phyloP scores from a whole-genome alignment of 2,329 filamentous ascomycete genomes.

The Trichoderma harzianum region DNA sequence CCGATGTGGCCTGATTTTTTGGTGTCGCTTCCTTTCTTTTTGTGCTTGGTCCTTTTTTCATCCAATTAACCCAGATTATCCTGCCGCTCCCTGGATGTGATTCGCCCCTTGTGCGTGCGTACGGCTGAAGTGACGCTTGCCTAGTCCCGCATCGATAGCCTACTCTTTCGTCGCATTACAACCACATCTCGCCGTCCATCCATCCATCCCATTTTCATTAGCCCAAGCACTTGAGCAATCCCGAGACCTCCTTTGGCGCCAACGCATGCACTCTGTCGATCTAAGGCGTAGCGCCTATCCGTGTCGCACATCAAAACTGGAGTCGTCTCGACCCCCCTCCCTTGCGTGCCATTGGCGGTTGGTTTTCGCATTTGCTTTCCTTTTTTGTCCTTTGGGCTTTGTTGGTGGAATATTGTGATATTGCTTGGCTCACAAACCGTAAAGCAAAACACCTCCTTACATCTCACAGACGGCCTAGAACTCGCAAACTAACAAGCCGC shows the following conservation, averaged over 20 bases:
- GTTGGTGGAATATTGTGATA: neutral
- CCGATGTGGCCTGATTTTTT: slow-evolving; percentile 12
- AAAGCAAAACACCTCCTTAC: neutral
- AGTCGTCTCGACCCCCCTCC: slow-evolving; percentile 6
- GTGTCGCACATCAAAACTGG: slow-evolving; percentile 16
- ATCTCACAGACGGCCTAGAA: neutral
- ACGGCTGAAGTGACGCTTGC: slow-evolving; percentile 7
- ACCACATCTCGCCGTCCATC: neutral
- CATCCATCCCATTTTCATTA: slow-evolving; percentile 5
- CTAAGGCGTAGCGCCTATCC: slow-evolving; percentile 15
- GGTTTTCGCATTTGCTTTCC: neutral
- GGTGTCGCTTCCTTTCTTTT: neutral
- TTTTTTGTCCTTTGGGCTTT: neutral
- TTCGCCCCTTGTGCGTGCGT: slow-evolving; percentile 3
- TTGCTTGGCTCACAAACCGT: neutral
- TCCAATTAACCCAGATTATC: neutral
- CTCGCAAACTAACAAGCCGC: neutral
- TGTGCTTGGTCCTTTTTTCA: neutral
- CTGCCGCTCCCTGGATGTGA: neutral
- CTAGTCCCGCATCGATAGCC: slow-evolving; percentile 8
- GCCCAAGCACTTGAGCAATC: slow-evolving; percentile 3
- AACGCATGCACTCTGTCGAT: slow-evolving; percentile 17
- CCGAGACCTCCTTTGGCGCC: slow-evolving; percentile 13
- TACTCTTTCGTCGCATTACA: neutral
- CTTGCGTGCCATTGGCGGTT: neutral